Evolutionary conservation across 139 green algal genomes (phyloP).

Genomic region (Closterium sp.): DNA sequence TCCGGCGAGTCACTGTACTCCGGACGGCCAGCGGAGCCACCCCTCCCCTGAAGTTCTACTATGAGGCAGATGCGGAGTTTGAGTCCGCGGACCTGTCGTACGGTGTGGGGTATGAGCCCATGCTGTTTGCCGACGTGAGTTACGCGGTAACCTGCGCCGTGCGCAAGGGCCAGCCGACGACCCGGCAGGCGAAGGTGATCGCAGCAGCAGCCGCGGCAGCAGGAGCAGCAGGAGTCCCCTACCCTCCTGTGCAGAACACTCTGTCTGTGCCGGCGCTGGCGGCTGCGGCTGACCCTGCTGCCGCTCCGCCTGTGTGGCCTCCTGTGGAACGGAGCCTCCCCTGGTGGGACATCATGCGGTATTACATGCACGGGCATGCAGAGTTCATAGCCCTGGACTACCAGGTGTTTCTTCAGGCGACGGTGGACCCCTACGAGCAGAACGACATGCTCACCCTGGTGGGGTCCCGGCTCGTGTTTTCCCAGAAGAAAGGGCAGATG

Average conservation of each 20-base stretch:
- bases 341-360: constrained; percentile 50
- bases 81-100: constrained; percentile 15
- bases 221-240: background rate
- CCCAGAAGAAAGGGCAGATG: constrained; percentile 30
- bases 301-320: background rate
- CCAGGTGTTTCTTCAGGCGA: constrained; percentile 10
- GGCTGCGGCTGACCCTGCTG: background rate
- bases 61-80: constrained; percentile 1
- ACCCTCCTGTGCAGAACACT: background rate
- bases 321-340: constrained; percentile 39
- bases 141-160: constrained; percentile 35
- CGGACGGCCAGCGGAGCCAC: constrained; percentile 40
- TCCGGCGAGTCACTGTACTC: constrained; percentile 12
- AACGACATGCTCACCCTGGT: constrained; percentile 30
- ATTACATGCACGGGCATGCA: constrained; percentile 44
- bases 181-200: background rate
- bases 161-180: constrained; percentile 28
- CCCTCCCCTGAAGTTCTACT: constrained; percentile 46
- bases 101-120: constrained; percentile 39
- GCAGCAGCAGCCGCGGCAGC: background rate
- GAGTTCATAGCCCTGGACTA: constrained; percentile 9
- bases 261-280: background rate
- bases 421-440: constrained; percentile 47
- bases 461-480: constrained; percentile 11
- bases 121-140: constrained; percentile 39